Conservation (phyloP, 768 basidiomycete species). For the Mycena belliarum region DNA sequence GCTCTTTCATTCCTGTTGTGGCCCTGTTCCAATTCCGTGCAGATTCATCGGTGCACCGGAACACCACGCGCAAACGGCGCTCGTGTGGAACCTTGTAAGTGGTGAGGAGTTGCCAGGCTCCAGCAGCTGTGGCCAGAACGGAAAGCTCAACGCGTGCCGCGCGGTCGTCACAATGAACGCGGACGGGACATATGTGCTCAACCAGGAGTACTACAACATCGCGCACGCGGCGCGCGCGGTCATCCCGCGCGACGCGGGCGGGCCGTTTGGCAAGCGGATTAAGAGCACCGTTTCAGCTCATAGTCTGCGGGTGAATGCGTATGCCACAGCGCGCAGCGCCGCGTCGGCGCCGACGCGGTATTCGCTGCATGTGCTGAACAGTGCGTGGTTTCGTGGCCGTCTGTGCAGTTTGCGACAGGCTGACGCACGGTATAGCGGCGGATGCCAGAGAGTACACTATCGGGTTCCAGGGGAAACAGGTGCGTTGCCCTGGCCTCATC, state of each 20-base stretch:
- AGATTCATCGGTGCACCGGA: constrained; percentile 2
- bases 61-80: not conserved
- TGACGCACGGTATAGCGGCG: not conserved
- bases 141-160: not conserved
- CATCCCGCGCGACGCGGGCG: not conserved
- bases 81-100: constrained; percentile 3
- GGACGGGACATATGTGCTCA: not conserved
- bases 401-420: no score
- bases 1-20: not conserved
- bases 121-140: not conserved
- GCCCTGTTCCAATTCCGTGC: not conserved
- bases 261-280: not conserved
- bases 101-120: not conserved
- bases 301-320: constrained; percentile 2
- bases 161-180: not conserved
- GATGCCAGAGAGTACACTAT: not conserved
- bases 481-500: not conserved
- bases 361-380: constrained; percentile 6
- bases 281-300: not conserved
- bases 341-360: not conserved
- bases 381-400: not conserved
- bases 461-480: constrained; percentile 1
- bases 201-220: constrained; percentile 8
- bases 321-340: not conserved
- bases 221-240: constrained; percentile 4